Base-by-base conservation (phyloP, 192 early-diverging fungal species). In the Cladochytrium replicatum region DNA sequence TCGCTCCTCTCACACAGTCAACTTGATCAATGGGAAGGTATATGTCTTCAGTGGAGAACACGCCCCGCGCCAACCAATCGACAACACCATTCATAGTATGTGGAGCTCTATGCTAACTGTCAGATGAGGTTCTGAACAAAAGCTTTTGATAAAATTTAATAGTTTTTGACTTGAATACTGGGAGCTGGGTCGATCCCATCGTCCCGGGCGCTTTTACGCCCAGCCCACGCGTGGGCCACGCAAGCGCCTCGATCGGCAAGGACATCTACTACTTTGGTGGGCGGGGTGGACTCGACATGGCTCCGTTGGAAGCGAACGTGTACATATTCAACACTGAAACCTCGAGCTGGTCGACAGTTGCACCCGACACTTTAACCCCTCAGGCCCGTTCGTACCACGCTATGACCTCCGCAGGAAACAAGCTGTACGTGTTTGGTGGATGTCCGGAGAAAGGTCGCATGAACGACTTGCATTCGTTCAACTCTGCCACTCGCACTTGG, bases 141-240 rank as follows among this genome's bases (percentile, higher is more conserved):
- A n/a, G n/a, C n/a, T n/a, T n/a, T n/a, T n/a, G n/a, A n/a, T n/a
- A n/a, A n/a, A n/a, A n/a, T n/a, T n/a, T n/a, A n/a, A n/a, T n/a
- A n/a, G n/a, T n/a, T n/a, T n/a, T n/a, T n/a, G n/a, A n/a, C n/a
- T n/a, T n/a, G n/a, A n/a, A n/a, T n/a, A n/a, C n/a, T n/a, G n/a
- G n/a, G n/a, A n/a, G n/a, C n/a, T n/a, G n/a, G n/a, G n/a, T n/a
- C n/a, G n/a, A n/a, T n/a, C n/a, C n/a, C n/a, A n/a, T n/a, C n/a
- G n/a, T n/a, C n/a, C n/a, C n/a, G n/a, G n/a, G n/a, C n/a, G n/a
- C n/a, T n/a, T n/a, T n/a, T n/a, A n/a, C n/a, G n/a, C n/a, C n/a
- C n/a, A n/a, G n/a, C n/a, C 45, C 45, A 30, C 15, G 45, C 28
- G 45, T 46, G 28, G 45, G 45, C 24, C 45, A 46, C 24, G 45